These are phyloP conservation scores for Mortierella alpina DNA, from an alignment of 192 early-diverging fungal species.

Conservation along the genomic window DNA sequence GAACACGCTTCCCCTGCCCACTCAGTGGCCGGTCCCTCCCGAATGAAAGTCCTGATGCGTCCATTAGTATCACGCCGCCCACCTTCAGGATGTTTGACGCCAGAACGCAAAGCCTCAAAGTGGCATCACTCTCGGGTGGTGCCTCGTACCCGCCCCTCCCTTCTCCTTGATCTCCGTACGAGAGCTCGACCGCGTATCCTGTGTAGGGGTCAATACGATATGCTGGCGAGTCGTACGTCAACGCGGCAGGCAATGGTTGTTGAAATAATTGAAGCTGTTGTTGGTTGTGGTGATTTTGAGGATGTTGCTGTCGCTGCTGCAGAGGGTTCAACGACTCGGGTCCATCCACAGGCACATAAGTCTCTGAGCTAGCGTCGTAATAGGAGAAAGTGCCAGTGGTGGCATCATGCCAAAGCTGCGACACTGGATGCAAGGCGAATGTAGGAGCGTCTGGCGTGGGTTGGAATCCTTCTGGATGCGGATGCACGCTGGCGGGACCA, in stretches of 20 bases:
- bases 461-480: constrained; percentile 32
- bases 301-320: constrained; percentile 6
- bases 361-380: constrained; percentile 61
- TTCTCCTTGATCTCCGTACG: background rate
- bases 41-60: constrained; percentile 64
- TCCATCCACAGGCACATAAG: constrained; percentile 60
- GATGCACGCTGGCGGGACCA: constrained; percentile 13
- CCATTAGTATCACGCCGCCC: constrained; percentile 64
- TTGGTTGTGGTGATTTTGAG: background rate
- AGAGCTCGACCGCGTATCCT: constrained; percentile 20
- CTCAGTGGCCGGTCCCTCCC: constrained; percentile 66
- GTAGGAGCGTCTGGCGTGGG: constrained; percentile 32
- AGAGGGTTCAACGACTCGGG: constrained; percentile 8
- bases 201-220: constrained; percentile 29
- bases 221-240: background rate
- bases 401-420: constrained; percentile 68
- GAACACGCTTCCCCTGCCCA: constrained; percentile 62
- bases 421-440: constrained; percentile 49
- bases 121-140: constrained; percentile 55
- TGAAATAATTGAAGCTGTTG: background rate
- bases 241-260: background rate
- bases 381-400: constrained; percentile 60
- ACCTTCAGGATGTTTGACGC: constrained; percentile 57
- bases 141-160: constrained; percentile 5
- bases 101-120: constrained; percentile 69